Evolutionary conservation across 2,329 filamentous ascomycete genomes (phyloP), one percentile per base, ranked within the genome.

Genomic region (Hirsutella thompsonii): DNA sequence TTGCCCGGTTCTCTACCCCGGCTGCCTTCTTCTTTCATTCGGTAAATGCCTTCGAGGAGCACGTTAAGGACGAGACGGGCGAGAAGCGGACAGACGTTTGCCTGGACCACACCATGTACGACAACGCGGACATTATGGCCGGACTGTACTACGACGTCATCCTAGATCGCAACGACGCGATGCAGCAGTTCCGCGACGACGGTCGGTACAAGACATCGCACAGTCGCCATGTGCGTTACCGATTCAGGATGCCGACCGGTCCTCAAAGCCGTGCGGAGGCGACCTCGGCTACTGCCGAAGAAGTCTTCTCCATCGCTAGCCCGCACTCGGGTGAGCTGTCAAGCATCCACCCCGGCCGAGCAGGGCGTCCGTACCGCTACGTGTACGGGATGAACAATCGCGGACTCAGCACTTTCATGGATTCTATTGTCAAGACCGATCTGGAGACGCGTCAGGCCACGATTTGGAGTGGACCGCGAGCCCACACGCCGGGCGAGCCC

Each of bases 1-100:
- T 92, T 0, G 80, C 76, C 8, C 74, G 69, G 2, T 89, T 83
- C 51, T 71, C 79, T 16, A 81, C 75, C 14, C 69, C 74, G 0
- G 72, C 82, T 0, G 79, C 79, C 37, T 93, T 89, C 64, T 81
- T 77, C 58, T 93, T 93, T 57, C 86, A 94, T 59, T 76, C 74
- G 0, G 66, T 86, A 54, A 93, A 93, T 49, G 74, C 83, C 0
- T 92, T 79, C 55, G 83, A 90, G 51, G 72, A 84, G 46, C 47
- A 51, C 0, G 44, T 52, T 0, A 56, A 62, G 23, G 60, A 58
- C 2, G 61, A 66, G 1, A 50, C 55, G 0, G 54, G 53, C 2
- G 42, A 52, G 10, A 42, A 50, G 9, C 40, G 41, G 11, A 56
- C 48, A 1, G 67, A 79, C 44, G 66, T 92, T 16, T 64, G 78